Percentiles rank a stretch among this genome's conserved stretches.
phyloP scores from a whole-genome alignment of 2,329 filamentous ascomycete species.

The Claviceps paspali region DNA sequence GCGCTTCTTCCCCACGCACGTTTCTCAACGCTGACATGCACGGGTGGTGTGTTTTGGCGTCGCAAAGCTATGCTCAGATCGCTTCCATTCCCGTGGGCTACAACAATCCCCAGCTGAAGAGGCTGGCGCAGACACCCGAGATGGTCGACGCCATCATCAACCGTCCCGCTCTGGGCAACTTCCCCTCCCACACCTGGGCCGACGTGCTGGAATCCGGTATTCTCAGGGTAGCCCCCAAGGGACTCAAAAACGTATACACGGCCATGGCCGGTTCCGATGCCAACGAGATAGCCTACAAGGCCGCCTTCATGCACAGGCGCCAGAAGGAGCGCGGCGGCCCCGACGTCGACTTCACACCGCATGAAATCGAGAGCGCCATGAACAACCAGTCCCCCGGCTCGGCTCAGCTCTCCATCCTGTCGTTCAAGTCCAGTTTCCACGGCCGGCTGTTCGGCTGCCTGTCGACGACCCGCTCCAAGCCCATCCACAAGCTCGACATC shows the following conservation, averaged over 20 bases:
- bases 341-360: slow-evolving; percentile 61
- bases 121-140: slow-evolving; percentile 57
- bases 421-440: slow-evolving; percentile 81
- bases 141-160: slow-evolving; percentile 76
- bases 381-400: slow-evolving; percentile 64
- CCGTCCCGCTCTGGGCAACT: slow-evolving; percentile 79
- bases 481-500: slow-evolving; percentile 90
- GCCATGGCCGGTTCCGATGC: slow-evolving; percentile 80
- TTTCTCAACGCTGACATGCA: too few species aligned
- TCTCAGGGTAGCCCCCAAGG: slow-evolving; percentile 68
- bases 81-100: slow-evolving; percentile 86
- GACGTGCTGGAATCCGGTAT: slow-evolving; percentile 65
- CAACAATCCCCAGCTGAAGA: slow-evolving; percentile 66
- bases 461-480: slow-evolving; percentile 80
- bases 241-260: slow-evolving; percentile 79
- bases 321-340: slow-evolving; percentile 67
- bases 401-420: slow-evolving; percentile 66
- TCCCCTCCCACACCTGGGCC: slow-evolving; percentile 75
- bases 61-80: slow-evolving; percentile 74
- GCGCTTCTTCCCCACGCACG: too few species aligned
- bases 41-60: too few species aligned
- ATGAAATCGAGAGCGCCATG: slow-evolving; percentile 65
- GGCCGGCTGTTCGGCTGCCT: slow-evolving; percentile 78
- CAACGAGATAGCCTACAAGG: slow-evolving; percentile 91
- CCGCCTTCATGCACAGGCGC: slow-evolving; percentile 84